Evolutionary conservation across 352 stramenopile genomes (phyloP), one percentile per base, ranked within the genome.

Genomic region (Pythium utonaiense): DNA sequence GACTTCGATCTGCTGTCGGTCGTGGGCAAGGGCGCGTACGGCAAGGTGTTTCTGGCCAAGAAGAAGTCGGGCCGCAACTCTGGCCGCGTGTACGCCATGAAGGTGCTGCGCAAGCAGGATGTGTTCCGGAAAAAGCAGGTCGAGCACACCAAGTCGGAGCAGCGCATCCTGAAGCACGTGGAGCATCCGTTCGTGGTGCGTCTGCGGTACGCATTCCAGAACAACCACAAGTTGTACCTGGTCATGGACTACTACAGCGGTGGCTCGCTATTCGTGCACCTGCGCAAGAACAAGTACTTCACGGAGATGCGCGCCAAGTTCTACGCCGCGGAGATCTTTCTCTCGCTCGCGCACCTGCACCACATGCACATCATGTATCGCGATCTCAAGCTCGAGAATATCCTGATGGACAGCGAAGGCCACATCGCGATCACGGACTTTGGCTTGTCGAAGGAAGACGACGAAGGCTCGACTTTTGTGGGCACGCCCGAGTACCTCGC

Each of bases 181-280:
- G 79, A 95, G 56, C 87, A 96, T 33, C 87, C 88, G 33, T 96
- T 96, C 49, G 75, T 96, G n/a, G 86, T 96, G 58, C 80, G 82
- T 0, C 57, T 96, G 34, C 76, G 87, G 25, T 96, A 93, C 64
- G 84, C 86, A 3, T 96, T 96, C 70, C 88, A 96, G 70, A 93
- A 91, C 56, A 63, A 90, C 28, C 74, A 93, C 67, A 95, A 95
- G 60, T 64, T 96, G 33, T 95, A 95, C 51, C 52, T 96, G 17
- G 86, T 96, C 9, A 91, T 96, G 79, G 88, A 96, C 48, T 96
- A 96, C 67, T 96, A 91, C 72, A 80, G 72, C 41, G 88, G 88
- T 27, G 88, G 88, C 17, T 91, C 82, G 59, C 68, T 96, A 22
- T 94, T 94, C 64, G 75, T 91, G 34, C 88, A 96, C 64, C 40